These are phyloP conservation scores for Talaromyces sp. DNA, from an alignment of 2,329 filamentous ascomycete genomes.

Conservation along the genomic window DNA sequence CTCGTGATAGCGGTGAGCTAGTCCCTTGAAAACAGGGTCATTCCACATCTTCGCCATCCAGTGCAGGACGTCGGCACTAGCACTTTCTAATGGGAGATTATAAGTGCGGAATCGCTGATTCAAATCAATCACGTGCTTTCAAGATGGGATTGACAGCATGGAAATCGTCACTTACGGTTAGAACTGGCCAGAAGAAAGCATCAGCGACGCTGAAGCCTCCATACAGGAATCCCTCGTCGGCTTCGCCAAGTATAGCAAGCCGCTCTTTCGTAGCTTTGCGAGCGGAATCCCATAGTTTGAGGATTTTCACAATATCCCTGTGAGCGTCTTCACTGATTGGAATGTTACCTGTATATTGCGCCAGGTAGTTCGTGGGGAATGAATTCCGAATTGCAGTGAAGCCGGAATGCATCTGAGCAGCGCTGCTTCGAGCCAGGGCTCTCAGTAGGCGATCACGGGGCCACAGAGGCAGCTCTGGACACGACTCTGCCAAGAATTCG, in stretches of 20 bases:
- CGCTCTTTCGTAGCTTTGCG: constrained; percentile 25
- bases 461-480: constrained; percentile 30
- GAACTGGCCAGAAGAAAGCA: constrained; percentile 39
- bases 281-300: constrained; percentile 30
- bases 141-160: not conserved
- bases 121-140: not conserved
- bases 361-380: constrained; percentile 26
- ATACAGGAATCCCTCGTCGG: constrained; percentile 37
- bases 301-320: constrained; percentile 13
- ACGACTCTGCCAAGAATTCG: not conserved
- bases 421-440: constrained; percentile 32
- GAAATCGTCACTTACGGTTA: not conserved
- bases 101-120: not conserved
- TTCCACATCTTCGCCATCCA: not conserved
- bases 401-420: constrained; percentile 36
- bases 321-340: not conserved
- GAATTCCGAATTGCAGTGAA: constrained; percentile 27
- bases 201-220: constrained; percentile 39
- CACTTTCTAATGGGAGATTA: not conserved
- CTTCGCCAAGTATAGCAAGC: constrained; percentile 25
- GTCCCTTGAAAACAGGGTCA: constrained; percentile 18
- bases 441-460: constrained; percentile 32
- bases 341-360: not conserved
- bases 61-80: not conserved
- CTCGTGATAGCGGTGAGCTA: constrained; percentile 27